A percentile compares a stretch with the other conserved stretches of the same genome.
Evolutionary conservation across 345 rosid genomes (phyloP).

Genomic region (Euphorbia lathyris): DNA sequence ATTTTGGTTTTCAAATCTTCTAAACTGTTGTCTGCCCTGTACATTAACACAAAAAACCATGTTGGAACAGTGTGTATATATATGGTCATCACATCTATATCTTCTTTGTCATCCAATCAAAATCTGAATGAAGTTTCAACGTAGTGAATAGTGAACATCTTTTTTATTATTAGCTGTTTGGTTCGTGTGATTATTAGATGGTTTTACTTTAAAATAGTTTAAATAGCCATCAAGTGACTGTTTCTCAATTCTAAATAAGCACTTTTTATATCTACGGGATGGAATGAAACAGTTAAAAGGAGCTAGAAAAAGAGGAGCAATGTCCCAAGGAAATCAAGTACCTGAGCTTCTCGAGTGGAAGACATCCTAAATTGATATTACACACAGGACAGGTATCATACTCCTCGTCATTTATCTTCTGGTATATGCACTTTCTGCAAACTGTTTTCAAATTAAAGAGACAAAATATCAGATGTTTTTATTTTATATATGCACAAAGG

Average conservation of each 20-base stretch:
- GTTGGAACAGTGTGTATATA: not conserved
- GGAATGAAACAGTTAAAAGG: too few species aligned
- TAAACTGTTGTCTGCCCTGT: conserved; percentile 44
- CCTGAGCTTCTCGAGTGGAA: conserved; percentile 52
- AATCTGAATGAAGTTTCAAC: not conserved
- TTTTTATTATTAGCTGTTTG: too few species aligned
- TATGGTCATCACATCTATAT: not conserved
- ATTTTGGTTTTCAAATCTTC: conserved; percentile 38
- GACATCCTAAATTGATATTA: conserved; percentile 35
- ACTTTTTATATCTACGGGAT: too few species aligned
- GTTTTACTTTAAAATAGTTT: too few species aligned
- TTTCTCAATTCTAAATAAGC: too few species aligned
- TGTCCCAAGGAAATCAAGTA: conserved; percentile 16
- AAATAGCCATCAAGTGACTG: too few species aligned
- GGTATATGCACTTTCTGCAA: conserved; percentile 50
- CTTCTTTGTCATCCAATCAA: not conserved
- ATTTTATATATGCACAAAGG: not conserved
- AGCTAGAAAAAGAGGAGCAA: too few species aligned
- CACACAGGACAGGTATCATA: conserved; percentile 42
- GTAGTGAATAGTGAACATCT: not conserved
- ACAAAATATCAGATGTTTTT: conserved; percentile 5
- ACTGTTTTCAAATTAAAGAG: conserved; percentile 24
- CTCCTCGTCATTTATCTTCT: conserved; percentile 32
- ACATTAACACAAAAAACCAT: conserved; percentile 9
- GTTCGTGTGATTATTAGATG: too few species aligned